Base-by-base conservation (phyloP, 345 rosid species). In the Acer campestre region DNA sequence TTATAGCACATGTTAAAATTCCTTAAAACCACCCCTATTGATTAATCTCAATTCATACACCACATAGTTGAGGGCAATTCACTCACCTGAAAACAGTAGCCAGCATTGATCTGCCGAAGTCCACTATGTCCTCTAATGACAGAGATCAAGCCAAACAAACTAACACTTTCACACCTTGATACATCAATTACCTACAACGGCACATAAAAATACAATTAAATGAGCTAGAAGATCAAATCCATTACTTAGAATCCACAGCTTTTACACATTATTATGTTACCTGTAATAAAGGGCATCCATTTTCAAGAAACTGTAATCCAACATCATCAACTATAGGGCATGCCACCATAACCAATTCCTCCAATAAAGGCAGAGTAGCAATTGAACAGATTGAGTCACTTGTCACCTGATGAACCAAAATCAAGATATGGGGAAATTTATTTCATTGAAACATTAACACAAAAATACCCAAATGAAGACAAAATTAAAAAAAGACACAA, bases 51-150 rank as follows among this genome's bases (percentile, higher is more conserved):
- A 61, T 49, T 23, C 77, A 66, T 25, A 27, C 31, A 73, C 29
- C 61, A 70, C 20, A n/a, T 67, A 46, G 29, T 23, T 56, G 55
- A 48, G 31, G 31, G 8, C 61, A 29, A 74, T 67, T 71, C 53
- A 82, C 98, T 92, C 80, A 95, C 99, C 0, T 87, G 81, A 81
- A 93, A 72, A 82, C 93, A 86, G 79, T 87, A 83, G 77, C 95
- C 82, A 11, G 96, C 96, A 63, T 80, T 81, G 65, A 95, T 85
- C 81, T 79, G 89, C 77, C 75, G 78, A 67, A 95, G 86, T 77
- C 79, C 75, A 73, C 81, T 75, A 73, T 95, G 98, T 74, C 94
- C 90, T 85, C 83, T 83, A 65, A 89, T 68, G 6, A 90, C 68
- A 77, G 86, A 77, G 76, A 79, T 75, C 75, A 90, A 77, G 76